Evolutionary conservation across 371 early-diverging fungal species (phyloP), one percentile per base, ranked within the genome.

Genomic region (Nematocida ironsii): DNA sequence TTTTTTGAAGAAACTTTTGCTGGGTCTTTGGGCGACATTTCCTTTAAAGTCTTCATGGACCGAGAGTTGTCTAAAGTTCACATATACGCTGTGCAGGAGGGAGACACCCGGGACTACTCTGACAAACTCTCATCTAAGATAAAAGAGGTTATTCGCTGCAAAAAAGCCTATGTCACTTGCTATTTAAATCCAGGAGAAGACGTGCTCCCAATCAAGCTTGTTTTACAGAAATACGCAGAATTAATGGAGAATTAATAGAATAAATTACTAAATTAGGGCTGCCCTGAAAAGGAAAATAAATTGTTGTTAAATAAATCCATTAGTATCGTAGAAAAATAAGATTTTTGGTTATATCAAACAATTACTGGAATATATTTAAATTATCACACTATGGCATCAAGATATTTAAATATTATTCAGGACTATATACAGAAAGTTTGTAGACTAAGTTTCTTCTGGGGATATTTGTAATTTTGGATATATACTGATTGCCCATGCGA

Each of bases 11-110:
- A 78, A 44, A 50, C 20, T 18, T 5, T 78, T 2, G 16, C 57
- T 16, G n/a, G 20, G n/a, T 7, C 48, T 7, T 20, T 11, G 5
- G 67, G 69, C 25, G 48, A 71, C 6, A 68, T 78, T 33, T 7
- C 18, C 57, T 11, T 78, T 1, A 78, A 78, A 57, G 57, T 78
- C 11, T 78, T 78, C 60, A 27, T 78, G 20, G 80, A 78, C 72
- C 44, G 72, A 62, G 80, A 78, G 20, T 2, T 45, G 47, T 50
- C 47, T 7, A 60, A 25, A 40, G 25, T 56, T 5, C 80, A 78
- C 39, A 45, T 78, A 47, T 70, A 55, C 5, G 69, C 69, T 2
- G 33, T 54, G 47, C 69, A 78, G 68, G 23, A 9, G 9, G 68
- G 61, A 16, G 40, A 13, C 11, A 44, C 52, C 0, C 16, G 3